Base-by-base conservation (phyloP, 805 yeast genomes). In the Yarrowia sp. region DNA sequence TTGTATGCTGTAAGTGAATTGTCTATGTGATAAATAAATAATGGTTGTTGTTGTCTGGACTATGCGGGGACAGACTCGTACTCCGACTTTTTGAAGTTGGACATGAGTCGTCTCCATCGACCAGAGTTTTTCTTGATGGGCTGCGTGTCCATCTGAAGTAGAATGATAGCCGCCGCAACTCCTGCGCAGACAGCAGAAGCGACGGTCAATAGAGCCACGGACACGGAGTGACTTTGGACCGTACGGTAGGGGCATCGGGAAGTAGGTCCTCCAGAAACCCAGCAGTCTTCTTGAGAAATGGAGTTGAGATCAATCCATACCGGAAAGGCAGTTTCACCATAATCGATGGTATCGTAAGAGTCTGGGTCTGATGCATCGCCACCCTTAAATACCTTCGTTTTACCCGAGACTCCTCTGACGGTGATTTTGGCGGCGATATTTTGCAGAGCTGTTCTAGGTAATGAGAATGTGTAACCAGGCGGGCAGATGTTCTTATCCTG, bases 21-120 rank as follows among this genome's bases (percentile, higher is more conserved):
- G 44, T 32, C 68, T 28, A 76, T 71, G n/a, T 36, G 67, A 70
- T 76, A 12, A 71, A 78, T 64, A 51, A 51, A 33, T 51, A 48
- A 6, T 17, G 11, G 48, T 14, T 7, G n/a, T 14, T 16, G 26
- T 5, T 7, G 4, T 75, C 43, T 21, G 33, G 14, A 32, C 71
- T 72, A 91, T 2, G 91, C 84, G 12, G 98, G 97, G 9, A 90
- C 93, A 4, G 97, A 97, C 74, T 92, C 97, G 69, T 83, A 85
- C 66, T 89, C 95, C 56, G 84, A 76, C 67, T 84, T 83, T 33
- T 85, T 78, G 66, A 81, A 81, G 68, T 84, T 83, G 58, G 83
- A 83, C 36, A 82, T 74, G 8, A 86, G 72, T 61, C 79, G 81
- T 69, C 82, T 83, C 87, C 93, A 86, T 66, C 85, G 80, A 66